Evolutionary conservation across 2,329 filamentous ascomycete species (phyloP).

Genomic region (Elsinoe necatrix): DNA sequence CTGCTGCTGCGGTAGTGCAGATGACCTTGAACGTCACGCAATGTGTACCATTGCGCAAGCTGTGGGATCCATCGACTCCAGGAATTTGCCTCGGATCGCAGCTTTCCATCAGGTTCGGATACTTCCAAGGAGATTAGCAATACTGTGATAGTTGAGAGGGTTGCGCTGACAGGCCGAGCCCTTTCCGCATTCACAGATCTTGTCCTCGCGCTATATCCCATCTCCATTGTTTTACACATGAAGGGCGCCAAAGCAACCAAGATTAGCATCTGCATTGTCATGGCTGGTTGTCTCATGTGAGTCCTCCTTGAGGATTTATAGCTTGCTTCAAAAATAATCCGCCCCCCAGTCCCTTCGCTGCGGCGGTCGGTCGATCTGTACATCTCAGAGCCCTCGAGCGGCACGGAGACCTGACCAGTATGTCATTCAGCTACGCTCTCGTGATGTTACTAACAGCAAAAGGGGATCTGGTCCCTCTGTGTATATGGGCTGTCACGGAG

Average conservation of each 20-base stretch:
- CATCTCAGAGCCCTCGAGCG: neutral
- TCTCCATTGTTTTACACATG: slow-evolving; percentile 3
- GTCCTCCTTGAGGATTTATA: neutral
- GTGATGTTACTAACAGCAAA: neutral
- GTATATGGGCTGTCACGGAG: slow-evolving; percentile 7
- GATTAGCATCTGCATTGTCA: slow-evolving; percentile 10
- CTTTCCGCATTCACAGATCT: slow-evolving; percentile 13
- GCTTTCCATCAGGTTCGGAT: slow-evolving; percentile 8
- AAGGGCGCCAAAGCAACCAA: slow-evolving; percentile 2
- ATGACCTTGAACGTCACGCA: neutral
- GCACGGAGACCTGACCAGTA: neutral
- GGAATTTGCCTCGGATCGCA: neutral
- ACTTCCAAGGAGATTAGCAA: slow-evolving; percentile 3
- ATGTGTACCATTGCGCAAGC: neutral
- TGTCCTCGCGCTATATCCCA: slow-evolving; percentile 6
- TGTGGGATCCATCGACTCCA: neutral
- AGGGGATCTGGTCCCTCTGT: neutral
- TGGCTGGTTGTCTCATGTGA: slow-evolving; percentile 10
- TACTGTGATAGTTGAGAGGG: neutral
- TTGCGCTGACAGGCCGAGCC: neutral
- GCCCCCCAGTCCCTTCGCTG: neutral
- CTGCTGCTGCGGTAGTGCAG: neutral
- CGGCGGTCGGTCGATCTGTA: neutral
- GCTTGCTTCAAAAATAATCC: neutral
- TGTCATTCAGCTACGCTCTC: neutral